These are phyloP conservation scores for Candida anutae DNA, from an alignment of 1,139 yeast species.

Conservation along the genomic window DNA sequence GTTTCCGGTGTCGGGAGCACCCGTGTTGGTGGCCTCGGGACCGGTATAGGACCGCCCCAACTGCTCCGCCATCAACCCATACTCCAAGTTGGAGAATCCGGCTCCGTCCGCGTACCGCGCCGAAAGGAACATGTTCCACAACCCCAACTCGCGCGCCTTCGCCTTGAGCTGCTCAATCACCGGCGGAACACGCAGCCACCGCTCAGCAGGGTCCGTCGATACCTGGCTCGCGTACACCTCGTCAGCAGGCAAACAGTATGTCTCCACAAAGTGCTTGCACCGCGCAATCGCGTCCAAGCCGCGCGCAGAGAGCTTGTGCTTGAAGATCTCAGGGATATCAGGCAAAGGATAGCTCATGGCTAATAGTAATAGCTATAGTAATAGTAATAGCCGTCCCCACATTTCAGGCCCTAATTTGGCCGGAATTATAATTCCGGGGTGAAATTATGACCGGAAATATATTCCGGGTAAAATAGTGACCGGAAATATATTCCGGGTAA, in stretches of 20 bases:
- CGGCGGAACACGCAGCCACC: conserved; percentile 48
- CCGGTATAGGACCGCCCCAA: conserved; percentile 52
- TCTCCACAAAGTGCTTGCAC: conserved; percentile 46
- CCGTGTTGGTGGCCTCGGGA: conserved; percentile 58
- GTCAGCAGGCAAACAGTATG: conserved; percentile 57
- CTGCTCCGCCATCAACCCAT: conserved; percentile 64
- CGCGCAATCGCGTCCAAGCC: conserved; percentile 47
- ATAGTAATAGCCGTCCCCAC: too few relatives aligned
- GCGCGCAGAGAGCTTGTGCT: conserved; percentile 37
- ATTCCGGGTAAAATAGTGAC: too few relatives aligned
- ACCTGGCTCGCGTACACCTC: conserved; percentile 34
- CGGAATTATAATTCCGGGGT: too few relatives aligned
- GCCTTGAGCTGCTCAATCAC: conserved; percentile 46
- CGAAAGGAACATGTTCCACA: conserved; percentile 62
- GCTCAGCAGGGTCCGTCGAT: conserved; percentile 26
- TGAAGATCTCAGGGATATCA: conserved; percentile 39
- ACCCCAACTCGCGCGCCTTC: conserved; percentile 49
- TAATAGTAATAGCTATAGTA: too few relatives aligned
- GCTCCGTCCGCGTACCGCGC: conserved; percentile 54
- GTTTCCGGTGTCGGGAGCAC: conserved; percentile 72
- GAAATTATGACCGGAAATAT: too few relatives aligned
- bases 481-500: too few relatives aligned
- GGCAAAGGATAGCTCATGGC: too few relatives aligned
- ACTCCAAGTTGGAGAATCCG: conserved; percentile 58
- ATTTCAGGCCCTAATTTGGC: too few relatives aligned